A percentile compares a stretch with the other conserved stretches of the same genome.
These are phyloP conservation scores for Kazachstania kunashirensis DNA, from an alignment of 805 yeast species.

Conservation along the genomic window DNA sequence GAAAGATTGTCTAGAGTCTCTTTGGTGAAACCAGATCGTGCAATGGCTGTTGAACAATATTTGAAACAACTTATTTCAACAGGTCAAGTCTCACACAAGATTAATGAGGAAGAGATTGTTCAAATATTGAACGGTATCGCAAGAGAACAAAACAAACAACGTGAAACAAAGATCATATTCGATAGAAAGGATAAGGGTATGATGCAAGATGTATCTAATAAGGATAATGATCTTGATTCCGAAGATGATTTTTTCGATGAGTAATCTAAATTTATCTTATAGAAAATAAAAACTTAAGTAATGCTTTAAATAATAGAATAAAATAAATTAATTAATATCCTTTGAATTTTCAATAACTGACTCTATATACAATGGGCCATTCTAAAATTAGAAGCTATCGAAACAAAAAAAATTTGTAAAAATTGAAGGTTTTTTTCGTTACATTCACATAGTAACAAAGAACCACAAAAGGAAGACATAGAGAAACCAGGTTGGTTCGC, in stretches of 20 bases:
- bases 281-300: too few relatives aligned
- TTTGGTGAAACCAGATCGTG: slow-evolving; percentile 86
- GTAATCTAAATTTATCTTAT: too few relatives aligned
- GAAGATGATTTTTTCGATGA: slow-evolving; percentile 41
- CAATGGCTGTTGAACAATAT: slow-evolving; percentile 76
- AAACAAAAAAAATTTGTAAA: too few relatives aligned
- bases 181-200: slow-evolving; percentile 40
- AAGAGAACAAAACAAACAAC: slow-evolving; percentile 55
- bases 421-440: too few relatives aligned
- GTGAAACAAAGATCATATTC: slow-evolving; percentile 56
- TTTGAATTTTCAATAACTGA: too few relatives aligned
- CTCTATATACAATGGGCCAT: too few relatives aligned
- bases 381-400: too few relatives aligned
- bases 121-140: slow-evolving; percentile 76
- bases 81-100: slow-evolving; percentile 62
- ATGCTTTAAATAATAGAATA: too few relatives aligned
- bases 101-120: slow-evolving; percentile 76
- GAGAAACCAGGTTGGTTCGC: too few relatives aligned
- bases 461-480: too few relatives aligned
- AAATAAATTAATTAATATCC: too few relatives aligned
- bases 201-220: slow-evolving; percentile 28
- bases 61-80: slow-evolving; percentile 59
- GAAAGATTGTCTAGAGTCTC: slow-evolving; percentile 81
- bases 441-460: too few relatives aligned
- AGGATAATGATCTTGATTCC: slow-evolving; percentile 32